Evolutionary conservation across 140 eudicot genomes (phyloP), one percentile per base, ranked within the genome.

Genomic region (Cichorium intybus): DNA sequence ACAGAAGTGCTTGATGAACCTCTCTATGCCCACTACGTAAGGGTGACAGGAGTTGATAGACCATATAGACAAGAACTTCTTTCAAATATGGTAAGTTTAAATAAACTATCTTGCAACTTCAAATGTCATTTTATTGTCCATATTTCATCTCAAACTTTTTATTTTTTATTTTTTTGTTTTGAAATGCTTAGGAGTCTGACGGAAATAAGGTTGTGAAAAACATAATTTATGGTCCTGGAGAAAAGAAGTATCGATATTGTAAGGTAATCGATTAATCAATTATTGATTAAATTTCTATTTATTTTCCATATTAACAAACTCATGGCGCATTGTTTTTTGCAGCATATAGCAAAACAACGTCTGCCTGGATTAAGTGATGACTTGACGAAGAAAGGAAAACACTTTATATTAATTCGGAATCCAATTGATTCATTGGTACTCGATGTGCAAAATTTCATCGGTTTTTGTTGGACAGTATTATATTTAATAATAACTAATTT

Each of bases 1-100:
- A 80, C 52, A 37, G 96, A 90, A 80, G 96, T 87, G 79, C 85
- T 87, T 56, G 96, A 90, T 74, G 97, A 90, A 79, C 97, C 97
- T 29, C 82, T 90, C 2, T 90, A 90, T 71, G 96, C 88, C 37
- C 77, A 80, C 64, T 85, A 75, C 64, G 62, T 90, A 62, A 88
- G 70, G 35, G 91, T 75, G 8, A 87, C 96, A 9, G 97, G 96
- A 24, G 76, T 61, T 16, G 86, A 87, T 68, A 85, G 96, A 73
- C 97, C 97, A 10, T 90, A 90, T 62, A 75, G 75, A 51, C 91
- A 84, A 56, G 87, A 84, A 66, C 85, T 90, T 64, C 80, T 87
- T 58, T 87, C 96, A 24, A 80, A 62, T 24, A 78, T 78, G 88
- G 97, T 90, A 74, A 23, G 78, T 45, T n/a, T n/a, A n/a, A 43